Base-by-base conservation (phyloP, 106 monocot species). In the Dendrobium catenatum region DNA sequence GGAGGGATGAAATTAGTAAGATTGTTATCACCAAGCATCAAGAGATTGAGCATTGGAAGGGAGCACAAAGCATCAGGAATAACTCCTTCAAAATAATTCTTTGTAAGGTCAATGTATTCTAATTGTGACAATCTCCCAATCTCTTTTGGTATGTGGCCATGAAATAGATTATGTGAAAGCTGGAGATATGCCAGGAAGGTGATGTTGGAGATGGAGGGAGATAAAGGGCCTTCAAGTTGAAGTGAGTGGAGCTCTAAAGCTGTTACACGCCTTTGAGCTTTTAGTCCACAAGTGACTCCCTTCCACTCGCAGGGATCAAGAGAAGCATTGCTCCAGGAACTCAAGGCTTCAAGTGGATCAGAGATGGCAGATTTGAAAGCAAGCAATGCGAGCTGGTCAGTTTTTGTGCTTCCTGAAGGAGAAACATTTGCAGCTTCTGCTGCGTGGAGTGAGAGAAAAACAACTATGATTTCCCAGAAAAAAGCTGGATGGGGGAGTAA, bases 171-270 rank as follows among this genome's bases (percentile, higher is more conserved):
- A 15, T 72, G 20, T 2, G 76, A 9, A 31, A 89, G 81, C 17
- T 80, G 16, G 19, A 91, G 33, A 1, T 49, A 49, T 18, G 9
- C 27, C 17, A 91, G 87, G 31, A 86, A 85, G 24, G 89, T 82
- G 80, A 89, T 87, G 78, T 89, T 92, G 11, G 75, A 77, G 18
- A 92, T 22, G 46, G 77, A 67, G 20, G 85, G 83, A 11, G 86
- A 84, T 27, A 89, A 67, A 24, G 80, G 58, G 7, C 89, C 89
- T 11, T 29, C 26, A 3, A 92, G 79, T n/a, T 75, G 27, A 2
- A 84, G 33, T 22, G 81, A 84, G 16, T 27, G 49, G 1, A 92
- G 79, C 18, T 77, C 44, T 55, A 92, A 81, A 6, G 73, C 67
- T 2, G 72, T 78, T 46, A 90, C 86, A 6, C 81, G 41, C 2